Evolutionary conservation across 148 eudicot species (phyloP).

Genomic region (Silene uniflora): DNA sequence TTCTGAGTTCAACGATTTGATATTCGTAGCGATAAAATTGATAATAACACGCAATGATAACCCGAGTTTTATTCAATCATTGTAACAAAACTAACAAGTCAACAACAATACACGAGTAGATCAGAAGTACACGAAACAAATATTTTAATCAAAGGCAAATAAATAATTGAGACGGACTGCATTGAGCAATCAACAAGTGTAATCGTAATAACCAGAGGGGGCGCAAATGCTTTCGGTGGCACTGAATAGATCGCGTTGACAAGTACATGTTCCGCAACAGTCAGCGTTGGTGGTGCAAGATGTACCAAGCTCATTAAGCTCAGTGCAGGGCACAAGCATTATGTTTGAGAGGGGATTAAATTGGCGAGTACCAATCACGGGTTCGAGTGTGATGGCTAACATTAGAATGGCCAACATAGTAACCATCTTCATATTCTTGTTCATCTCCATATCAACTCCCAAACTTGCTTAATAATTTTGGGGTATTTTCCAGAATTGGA

Average conservation of each 20-base stretch:
- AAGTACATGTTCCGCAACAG: not conserved
- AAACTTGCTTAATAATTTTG: not conserved
- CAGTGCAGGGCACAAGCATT: not conserved
- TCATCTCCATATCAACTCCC: not conserved
- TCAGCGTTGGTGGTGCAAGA: not conserved
- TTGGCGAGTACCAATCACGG: not conserved
- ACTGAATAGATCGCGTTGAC: not conserved
- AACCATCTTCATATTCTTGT: conserved; percentile 1
- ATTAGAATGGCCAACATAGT: not conserved
- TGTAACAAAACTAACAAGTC: not conserved
- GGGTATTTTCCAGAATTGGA: not conserved
- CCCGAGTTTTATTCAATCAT: not conserved
- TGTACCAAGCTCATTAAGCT: not conserved
- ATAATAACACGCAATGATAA: not conserved
- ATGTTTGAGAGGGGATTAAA: not conserved
- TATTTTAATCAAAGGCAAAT: not conserved
- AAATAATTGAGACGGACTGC: not conserved
- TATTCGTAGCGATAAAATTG: not conserved
- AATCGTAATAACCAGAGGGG: not conserved
- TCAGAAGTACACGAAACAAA: not conserved
- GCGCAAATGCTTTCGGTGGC: not conserved
- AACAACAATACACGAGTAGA: not conserved
- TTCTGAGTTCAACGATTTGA: too few relatives aligned
- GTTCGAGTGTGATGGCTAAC: not conserved
- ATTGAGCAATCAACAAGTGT: not conserved